Percentiles rank a stretch among this genome's conserved stretches.
phyloP scores from a whole-genome alignment of 306 rosid species.

The Cucurbita pepo region DNA sequence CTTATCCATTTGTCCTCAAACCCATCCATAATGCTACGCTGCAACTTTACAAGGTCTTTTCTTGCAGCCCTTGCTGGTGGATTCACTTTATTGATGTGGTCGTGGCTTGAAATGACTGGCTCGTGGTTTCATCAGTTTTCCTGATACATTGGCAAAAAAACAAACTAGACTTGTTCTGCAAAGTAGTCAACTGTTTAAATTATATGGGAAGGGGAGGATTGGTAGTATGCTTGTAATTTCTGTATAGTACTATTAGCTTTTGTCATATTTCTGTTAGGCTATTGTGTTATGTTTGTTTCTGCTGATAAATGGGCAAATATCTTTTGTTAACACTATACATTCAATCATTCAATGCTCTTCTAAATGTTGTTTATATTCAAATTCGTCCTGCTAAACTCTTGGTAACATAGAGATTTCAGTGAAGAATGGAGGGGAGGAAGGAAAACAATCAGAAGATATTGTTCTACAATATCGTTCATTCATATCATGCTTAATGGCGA shows the following conservation, averaged over 20 bases:
- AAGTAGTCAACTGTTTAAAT: constrained; percentile 19
- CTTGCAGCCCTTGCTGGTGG: neutral
- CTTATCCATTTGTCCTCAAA: neutral
- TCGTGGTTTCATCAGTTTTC: neutral
- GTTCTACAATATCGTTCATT: neutral
- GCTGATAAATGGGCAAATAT: neutral
- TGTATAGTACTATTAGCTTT: constrained; percentile 15
- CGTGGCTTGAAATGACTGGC: neutral
- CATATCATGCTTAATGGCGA: neutral
- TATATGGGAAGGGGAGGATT: constrained; percentile 24
- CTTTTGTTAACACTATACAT: neutral
- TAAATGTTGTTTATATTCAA: neutral
- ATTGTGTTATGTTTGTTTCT: neutral
- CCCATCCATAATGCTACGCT: neutral
- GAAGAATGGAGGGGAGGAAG: neutral
- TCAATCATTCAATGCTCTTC: neutral
- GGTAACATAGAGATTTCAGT: neutral
- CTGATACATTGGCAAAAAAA: neutral
- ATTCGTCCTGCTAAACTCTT: neutral
- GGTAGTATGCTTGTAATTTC: constrained; percentile 38
- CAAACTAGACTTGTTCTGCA: constrained; percentile 20
- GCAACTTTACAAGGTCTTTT: neutral
- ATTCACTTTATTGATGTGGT: neutral
- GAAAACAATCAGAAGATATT: neutral
- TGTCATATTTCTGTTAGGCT: neutral